phyloP scores from a whole-genome alignment of 805 yeast genomes.

The Clavispora vitiphila region DNA sequence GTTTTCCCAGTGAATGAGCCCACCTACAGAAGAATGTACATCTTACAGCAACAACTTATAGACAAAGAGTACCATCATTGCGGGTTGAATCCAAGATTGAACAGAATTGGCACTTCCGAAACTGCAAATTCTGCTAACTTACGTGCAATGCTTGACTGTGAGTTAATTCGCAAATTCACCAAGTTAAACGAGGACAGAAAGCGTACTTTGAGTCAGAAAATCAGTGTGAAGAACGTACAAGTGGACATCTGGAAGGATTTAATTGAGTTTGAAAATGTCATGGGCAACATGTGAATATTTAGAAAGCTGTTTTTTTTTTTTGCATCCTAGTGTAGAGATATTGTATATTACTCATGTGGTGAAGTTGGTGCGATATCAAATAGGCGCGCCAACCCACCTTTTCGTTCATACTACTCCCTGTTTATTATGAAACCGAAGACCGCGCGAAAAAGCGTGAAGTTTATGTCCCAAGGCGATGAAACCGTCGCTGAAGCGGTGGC shows the following conservation, averaged over 20 bases:
- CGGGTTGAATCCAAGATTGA: conserved; percentile 78
- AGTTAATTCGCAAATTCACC: conserved; percentile 49
- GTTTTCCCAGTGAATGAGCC: conserved; percentile 73
- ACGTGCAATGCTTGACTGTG: conserved; percentile 64
- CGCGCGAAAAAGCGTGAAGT: conserved; percentile 13
- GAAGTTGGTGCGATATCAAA: too few relatives aligned
- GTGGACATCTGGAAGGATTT: conserved; percentile 67
- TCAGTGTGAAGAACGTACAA: conserved; percentile 50
- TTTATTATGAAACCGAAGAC: conserved; percentile 7
- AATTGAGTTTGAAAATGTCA: conserved; percentile 46
- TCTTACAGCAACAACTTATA: conserved; percentile 79
- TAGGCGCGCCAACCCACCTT: neutral
- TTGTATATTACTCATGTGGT: too few relatives aligned
- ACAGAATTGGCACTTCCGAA: conserved; percentile 44
- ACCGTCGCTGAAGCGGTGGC: neutral
- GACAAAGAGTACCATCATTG: conserved; percentile 71
- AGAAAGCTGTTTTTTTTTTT: neutral
- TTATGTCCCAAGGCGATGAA: conserved; percentile 1
- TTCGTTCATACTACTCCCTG: too few relatives aligned
- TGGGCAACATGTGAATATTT: conserved; percentile 19
- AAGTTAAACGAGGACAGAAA: conserved; percentile 55
- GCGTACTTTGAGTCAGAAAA: conserved; percentile 48
- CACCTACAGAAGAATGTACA: conserved; percentile 73
- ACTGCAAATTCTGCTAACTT: conserved; percentile 34
- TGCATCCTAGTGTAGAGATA: too few relatives aligned